phyloP scores from a whole-genome alignment of 805 yeast genomes.

The Maudiozyma bulderi region DNA sequence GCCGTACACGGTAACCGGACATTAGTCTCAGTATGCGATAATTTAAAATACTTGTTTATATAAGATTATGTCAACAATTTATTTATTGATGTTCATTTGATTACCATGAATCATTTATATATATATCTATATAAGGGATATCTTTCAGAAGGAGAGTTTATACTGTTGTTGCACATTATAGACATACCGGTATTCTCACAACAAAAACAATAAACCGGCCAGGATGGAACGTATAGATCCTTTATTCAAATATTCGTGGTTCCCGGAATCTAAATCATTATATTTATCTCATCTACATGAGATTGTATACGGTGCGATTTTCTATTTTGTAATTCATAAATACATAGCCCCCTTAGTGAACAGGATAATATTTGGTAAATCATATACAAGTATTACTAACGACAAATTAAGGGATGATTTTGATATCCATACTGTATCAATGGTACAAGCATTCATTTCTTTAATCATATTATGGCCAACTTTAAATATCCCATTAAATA shows the following conservation, averaged over 20 bases:
- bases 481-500: constrained; percentile 35
- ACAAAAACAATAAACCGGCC: neutral
- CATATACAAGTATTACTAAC: constrained; percentile 40
- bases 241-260: constrained; percentile 21
- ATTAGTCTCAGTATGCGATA: too few species aligned
- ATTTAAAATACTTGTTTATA: too few species aligned
- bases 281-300: constrained; percentile 65
- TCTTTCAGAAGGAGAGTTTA: too few species aligned
- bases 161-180: too few species aligned
- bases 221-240: constrained; percentile 14
- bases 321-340: constrained; percentile 49
- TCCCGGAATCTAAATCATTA: constrained; percentile 32
- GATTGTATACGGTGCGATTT: constrained; percentile 44
- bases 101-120: too few species aligned
- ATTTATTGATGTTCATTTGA: too few species aligned
- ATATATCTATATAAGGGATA: neutral
- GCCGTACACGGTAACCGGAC: too few species aligned
- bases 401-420: constrained; percentile 54
- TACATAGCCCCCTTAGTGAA: constrained; percentile 43
- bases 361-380: constrained; percentile 38
- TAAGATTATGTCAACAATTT: too few species aligned
- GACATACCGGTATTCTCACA: too few species aligned
- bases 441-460: constrained; percentile 71
- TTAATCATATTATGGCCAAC: constrained; percentile 53
- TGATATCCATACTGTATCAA: constrained; percentile 84